These are phyloP conservation scores for Globisporangium cystogenes DNA, from an alignment of 352 stramenopile species.

Conservation along the genomic window DNA sequence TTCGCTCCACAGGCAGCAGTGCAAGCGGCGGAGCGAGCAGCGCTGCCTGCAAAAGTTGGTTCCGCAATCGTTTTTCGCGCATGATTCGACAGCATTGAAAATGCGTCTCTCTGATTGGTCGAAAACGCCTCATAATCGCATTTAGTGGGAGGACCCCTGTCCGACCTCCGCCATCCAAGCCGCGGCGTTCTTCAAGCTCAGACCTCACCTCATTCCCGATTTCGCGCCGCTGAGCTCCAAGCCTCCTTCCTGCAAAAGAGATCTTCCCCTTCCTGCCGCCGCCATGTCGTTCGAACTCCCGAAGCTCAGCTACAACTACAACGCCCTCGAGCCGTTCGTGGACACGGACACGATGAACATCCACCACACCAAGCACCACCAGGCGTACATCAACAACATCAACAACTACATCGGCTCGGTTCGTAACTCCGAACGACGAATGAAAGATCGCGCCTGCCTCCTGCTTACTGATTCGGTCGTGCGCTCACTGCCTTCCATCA, in stretches of 20 bases:
- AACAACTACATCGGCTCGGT: slow-evolving; percentile 81
- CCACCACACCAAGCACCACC: slow-evolving; percentile 91
- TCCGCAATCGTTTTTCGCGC: too few species aligned
- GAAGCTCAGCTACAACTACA: slow-evolving; percentile 83
- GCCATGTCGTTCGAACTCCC: slow-evolving; percentile 77
- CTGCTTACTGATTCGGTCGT: too few species aligned
- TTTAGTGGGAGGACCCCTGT: neutral
- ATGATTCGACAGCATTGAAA: neutral
- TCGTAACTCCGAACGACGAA: slow-evolving; percentile 13
- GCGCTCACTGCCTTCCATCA: too few species aligned
- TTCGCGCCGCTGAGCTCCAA: slow-evolving; percentile 31
- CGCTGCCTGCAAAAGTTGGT: too few species aligned
- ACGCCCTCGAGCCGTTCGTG: slow-evolving; percentile 86
- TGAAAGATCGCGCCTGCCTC: neutral
- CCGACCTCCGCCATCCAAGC: neutral
- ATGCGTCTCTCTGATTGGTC: neutral
- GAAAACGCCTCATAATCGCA: neutral
- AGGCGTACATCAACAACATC: slow-evolving; percentile 89
- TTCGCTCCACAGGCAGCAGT: too few species aligned
- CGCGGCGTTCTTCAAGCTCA: neutral
- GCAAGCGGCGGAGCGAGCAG: too few species aligned
- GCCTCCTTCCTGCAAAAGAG: too few species aligned
- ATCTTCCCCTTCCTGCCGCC: neutral
- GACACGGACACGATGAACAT: slow-evolving; percentile 89
- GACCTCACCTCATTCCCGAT: slow-evolving; percentile 24